Evolutionary conservation across 1,284 basidiomycete genomes (phyloP).

Genomic region (Pterulicium gracile): DNA sequence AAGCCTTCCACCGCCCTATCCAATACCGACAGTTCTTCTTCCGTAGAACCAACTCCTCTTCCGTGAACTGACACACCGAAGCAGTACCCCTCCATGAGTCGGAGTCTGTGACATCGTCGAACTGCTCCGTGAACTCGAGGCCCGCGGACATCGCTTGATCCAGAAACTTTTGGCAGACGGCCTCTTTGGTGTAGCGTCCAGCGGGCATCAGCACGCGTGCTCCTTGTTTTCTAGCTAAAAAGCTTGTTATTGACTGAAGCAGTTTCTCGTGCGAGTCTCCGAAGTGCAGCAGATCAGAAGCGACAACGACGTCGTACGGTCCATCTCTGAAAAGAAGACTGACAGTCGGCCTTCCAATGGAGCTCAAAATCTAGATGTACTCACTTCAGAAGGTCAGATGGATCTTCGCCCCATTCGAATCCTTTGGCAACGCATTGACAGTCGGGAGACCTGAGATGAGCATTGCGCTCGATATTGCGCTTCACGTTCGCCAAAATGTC

Average conservation of each 20-base stretch:
- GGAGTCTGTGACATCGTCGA: no score
- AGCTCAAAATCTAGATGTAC: neutral
- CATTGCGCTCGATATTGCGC: conserved; percentile 42
- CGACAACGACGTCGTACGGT: conserved; percentile 44
- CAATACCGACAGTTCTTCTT: conserved; percentile 53
- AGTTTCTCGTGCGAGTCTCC: conserved; percentile 48
- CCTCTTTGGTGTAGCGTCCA: conserved; percentile 47
- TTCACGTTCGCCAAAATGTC: conserved; percentile 44
- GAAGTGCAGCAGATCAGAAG: conserved; percentile 65
- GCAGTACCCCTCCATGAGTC: no score
- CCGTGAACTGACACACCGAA: conserved; percentile 25
- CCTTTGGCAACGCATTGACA: conserved; percentile 36
- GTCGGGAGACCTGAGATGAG: conserved; percentile 18
- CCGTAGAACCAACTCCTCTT: conserved; percentile 34
- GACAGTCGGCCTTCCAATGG: conserved; percentile 7
- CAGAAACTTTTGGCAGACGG: conserved; percentile 48
- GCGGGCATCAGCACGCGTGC: conserved; percentile 49
- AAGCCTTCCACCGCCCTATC: conserved; percentile 45
- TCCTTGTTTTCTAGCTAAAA: conserved; percentile 31
- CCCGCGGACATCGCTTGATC: conserved; percentile 27
- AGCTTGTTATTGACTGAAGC: conserved; percentile 32
- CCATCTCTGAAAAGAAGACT: neutral
- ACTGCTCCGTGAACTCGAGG: conserved; percentile 35
- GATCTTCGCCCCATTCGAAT: conserved; percentile 55
- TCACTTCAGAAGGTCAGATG: conserved; percentile 31